These are phyloP conservation scores for Punctularia strigosozonata DNA, from an alignment of 768 basidiomycete genomes.

Conservation along the genomic window DNA sequence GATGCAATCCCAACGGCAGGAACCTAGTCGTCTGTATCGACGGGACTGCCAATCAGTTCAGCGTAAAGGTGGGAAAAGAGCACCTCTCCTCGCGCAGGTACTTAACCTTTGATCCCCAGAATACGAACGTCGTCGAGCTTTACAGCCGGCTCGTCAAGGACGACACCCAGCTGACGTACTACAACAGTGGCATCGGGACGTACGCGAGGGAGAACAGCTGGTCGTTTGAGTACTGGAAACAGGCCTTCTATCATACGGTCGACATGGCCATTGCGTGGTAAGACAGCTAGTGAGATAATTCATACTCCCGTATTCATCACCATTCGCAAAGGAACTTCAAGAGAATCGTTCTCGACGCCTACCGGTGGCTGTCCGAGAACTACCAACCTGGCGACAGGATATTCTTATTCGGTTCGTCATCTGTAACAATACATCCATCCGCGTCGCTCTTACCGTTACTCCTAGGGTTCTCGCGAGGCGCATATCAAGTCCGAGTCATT, in stretches of 20 bases:
- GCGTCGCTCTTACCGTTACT: background rate
- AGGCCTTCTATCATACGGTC: conserved; percentile 14
- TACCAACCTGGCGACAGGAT: conserved; percentile 26
- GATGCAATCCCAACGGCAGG: background rate
- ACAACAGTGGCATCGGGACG: conserved; percentile 29
- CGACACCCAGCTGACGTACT: conserved; percentile 24
- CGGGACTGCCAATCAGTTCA: background rate
- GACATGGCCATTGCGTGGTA: conserved; percentile 28
- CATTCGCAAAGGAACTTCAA: conserved; percentile 21
- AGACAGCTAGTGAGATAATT: background rate
- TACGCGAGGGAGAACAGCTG: conserved; percentile 15
- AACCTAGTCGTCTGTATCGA: background rate
- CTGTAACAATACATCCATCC: background rate
- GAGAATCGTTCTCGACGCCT: conserved; percentile 21
- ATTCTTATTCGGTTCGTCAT: conserved; percentile 25
- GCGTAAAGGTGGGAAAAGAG: background rate
- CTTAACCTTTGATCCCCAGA: no score
- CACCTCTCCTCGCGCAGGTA: no score
- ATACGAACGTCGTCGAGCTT: conserved; percentile 30
- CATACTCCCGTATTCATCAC: background rate
- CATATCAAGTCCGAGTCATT: conserved; percentile 30
- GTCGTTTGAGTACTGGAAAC: conserved; percentile 10
- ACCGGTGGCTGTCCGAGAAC: conserved; percentile 29
- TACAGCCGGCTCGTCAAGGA: conserved; percentile 24
- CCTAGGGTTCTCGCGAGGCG: conserved; percentile 34